A percentile compares a stretch with the other conserved stretches of the same genome.
Conservation (phyloP, 1,139 yeast species). For the Debaryomyces psychrophilus region DNA sequence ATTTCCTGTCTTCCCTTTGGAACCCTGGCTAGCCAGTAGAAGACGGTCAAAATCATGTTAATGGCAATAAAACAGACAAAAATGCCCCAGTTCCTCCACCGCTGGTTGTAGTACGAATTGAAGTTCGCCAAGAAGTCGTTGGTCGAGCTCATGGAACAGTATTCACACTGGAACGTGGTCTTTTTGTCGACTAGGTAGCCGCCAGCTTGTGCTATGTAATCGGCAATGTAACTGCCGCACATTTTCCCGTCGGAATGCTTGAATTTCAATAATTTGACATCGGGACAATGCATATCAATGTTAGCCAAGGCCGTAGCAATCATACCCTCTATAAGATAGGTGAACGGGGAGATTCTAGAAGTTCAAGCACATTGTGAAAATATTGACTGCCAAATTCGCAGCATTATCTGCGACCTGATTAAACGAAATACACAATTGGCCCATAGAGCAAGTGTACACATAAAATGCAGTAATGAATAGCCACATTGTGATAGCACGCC, state of each 20-base stretch:
- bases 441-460: conserved; percentile 41
- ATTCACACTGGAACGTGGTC: conserved; percentile 50
- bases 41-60: conserved; percentile 53
- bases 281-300: no score
- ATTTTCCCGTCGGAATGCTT: no score
- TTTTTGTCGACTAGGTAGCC: conserved; percentile 46
- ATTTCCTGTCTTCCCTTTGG: conserved; percentile 58
- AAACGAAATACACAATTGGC: conserved; percentile 43
- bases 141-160: conserved; percentile 53
- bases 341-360: no score
- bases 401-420: conserved; percentile 44
- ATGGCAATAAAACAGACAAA: conserved; percentile 49
- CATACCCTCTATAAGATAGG: no score
- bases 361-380: conserved; percentile 33
- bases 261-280: no score
- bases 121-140: conserved; percentile 54
- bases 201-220: no score
- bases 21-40: conserved; percentile 81
- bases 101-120: conserved; percentile 44
- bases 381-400: conserved; percentile 31
- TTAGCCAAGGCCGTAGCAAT: no score
- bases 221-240: no score
- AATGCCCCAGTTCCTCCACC: conserved; percentile 74
- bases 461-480: conserved; percentile 43
- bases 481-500: conserved; percentile 71